phyloP scores from a whole-genome alignment of 345 rosid genomes.

The Syzygium aromaticum region DNA sequence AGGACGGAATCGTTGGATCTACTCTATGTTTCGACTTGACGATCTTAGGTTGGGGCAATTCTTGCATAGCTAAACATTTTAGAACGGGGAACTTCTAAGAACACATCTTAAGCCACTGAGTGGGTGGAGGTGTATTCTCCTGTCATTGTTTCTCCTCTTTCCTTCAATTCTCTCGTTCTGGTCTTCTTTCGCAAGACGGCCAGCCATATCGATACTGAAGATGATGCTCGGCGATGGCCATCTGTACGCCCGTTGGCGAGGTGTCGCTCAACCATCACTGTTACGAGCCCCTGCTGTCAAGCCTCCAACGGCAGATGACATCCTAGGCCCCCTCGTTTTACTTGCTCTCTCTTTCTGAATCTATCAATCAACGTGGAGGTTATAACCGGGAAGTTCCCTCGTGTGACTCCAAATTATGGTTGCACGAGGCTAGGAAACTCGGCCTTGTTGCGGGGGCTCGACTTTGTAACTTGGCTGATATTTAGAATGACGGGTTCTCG shows the following conservation, averaged over 20 bases:
- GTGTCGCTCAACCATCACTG: neutral
- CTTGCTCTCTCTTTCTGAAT: neutral
- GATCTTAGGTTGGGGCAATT: neutral
- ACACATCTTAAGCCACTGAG: neutral
- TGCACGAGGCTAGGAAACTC: neutral
- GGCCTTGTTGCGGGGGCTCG: rapidly evolving
- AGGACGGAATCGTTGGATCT: neutral
- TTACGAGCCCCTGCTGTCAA: rapidly evolving
- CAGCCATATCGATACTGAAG: neutral
- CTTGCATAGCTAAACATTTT: neutral
- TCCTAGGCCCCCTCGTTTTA: neutral
- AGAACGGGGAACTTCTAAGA: neutral
- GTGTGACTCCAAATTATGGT: neutral
- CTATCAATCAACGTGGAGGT: neutral
- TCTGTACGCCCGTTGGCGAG: neutral
- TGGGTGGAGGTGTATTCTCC: neutral
- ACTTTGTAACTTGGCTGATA: neutral
- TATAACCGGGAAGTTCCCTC: neutral
- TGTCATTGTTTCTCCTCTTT: neutral
- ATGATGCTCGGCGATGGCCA: neutral
- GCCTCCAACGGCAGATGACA: neutral
- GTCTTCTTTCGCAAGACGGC: neutral
- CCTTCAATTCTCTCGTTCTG: neutral
- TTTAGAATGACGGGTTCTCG: neutral
- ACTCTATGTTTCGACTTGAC: neutral